These are phyloP conservation scores for Magnolia changhungtana DNA, from an alignment of 164 flowering plant species.

Conservation along the genomic window DNA sequence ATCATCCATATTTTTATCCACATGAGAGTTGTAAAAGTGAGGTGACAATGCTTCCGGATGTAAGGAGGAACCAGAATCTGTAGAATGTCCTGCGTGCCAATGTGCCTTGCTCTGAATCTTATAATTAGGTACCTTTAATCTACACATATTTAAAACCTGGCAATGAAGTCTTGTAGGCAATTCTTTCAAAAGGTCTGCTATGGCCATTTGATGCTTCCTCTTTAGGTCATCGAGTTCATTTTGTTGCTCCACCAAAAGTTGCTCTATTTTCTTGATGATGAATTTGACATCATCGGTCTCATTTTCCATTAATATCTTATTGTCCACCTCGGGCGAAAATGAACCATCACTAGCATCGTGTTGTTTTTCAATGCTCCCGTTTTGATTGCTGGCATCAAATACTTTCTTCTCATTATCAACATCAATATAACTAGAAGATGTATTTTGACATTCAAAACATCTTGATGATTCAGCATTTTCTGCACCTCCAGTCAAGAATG, in stretches of 20 bases:
- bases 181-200: constrained; percentile 47
- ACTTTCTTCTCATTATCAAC: constrained; percentile 1
- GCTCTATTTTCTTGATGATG: constrained; percentile 48
- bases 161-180: constrained; percentile 42
- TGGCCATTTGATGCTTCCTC: constrained; percentile 48
- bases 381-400: not conserved
- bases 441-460: constrained; percentile 4
- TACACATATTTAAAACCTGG: constrained; percentile 29
- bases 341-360: constrained; percentile 2
- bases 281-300: constrained; percentile 30
- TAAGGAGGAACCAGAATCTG: constrained; percentile 13
- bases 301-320: not conserved
- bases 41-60: constrained; percentile 9
- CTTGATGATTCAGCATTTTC: not conserved
- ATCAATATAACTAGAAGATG: not conserved
- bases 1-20: not conserved
- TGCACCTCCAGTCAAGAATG: not conserved
- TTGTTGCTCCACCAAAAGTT: constrained; percentile 48
- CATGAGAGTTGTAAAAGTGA: not conserved
- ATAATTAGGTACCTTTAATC: constrained; percentile 31
- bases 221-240: constrained; percentile 60
- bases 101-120: constrained; percentile 9
- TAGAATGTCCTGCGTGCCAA: constrained; percentile 6
- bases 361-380: not conserved
- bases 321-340: constrained; percentile 1